A percentile compares a stretch with the other conserved stretches of the same genome.
Conservation (phyloP, 257 asterid species). For the Solanum lycopersicoides region DNA sequence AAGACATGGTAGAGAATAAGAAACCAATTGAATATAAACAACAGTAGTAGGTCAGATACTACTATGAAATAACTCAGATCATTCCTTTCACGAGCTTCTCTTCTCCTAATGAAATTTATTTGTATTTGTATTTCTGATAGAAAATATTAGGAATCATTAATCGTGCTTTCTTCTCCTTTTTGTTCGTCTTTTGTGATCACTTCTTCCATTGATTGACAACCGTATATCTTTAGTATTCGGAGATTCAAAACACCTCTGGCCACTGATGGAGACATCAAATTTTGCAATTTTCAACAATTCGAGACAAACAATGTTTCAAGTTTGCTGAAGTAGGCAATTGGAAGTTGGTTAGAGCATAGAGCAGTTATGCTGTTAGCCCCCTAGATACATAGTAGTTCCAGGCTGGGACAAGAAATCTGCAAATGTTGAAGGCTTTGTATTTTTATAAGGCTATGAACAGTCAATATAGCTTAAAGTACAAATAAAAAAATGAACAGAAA, state of each 20-base stretch:
- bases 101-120: too few species aligned
- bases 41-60: too few species aligned
- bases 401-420: too few species aligned
- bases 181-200: neutral
- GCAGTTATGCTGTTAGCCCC: neutral
- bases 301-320: neutral
- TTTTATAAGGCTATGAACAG: too few species aligned
- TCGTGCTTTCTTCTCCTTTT: neutral
- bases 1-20: too few species aligned
- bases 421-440: too few species aligned
- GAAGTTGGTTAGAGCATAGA: neutral
- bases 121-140: too few species aligned
- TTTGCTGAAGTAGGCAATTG: neutral
- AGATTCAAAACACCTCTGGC: neutral
- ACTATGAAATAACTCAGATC: too few species aligned
- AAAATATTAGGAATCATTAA: neutral
- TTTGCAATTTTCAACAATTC: neutral
- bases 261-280: neutral
- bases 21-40: too few species aligned
- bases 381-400: neutral
- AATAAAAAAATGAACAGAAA: too few species aligned
- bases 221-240: rapidly evolving
- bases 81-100: too few species aligned
- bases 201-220: neutral
- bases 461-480: too few species aligned